Evolutionary conservation across 2,329 filamentous ascomycete genomes (phyloP).

Genomic region (Nigrospora oryzae): DNA sequence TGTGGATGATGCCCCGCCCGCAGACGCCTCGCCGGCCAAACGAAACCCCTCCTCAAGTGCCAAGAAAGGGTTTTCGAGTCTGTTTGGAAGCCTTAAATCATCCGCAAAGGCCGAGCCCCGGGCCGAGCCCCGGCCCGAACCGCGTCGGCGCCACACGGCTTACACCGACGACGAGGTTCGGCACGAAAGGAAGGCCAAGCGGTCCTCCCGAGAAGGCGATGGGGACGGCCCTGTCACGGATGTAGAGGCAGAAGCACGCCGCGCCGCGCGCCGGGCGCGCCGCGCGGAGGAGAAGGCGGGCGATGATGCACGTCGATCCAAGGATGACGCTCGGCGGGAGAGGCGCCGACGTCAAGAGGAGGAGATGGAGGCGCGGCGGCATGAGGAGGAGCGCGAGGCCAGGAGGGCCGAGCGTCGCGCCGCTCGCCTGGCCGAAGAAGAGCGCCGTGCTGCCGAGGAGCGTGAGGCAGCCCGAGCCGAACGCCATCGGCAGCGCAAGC

Average conservation of each 20-base stretch:
- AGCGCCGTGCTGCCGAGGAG: constrained; percentile 39
- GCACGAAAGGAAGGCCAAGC: constrained; percentile 25
- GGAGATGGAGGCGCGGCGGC: constrained; percentile 42
- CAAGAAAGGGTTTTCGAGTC: constrained; percentile 51
- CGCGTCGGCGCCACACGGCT: constrained; percentile 41
- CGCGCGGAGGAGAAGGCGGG: constrained; percentile 43
- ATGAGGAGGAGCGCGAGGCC: constrained; percentile 48
- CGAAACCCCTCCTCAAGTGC: constrained; percentile 55
- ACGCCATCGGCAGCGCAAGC: constrained; percentile 25
- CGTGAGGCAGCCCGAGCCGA: constrained; percentile 28
- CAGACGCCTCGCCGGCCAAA: constrained; percentile 44
- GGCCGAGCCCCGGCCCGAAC: constrained; percentile 31
- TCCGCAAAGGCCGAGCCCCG: constrained; percentile 32
- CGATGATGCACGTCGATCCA: constrained; percentile 46
- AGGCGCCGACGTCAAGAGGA: constrained; percentile 47
- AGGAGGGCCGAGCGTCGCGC: constrained; percentile 46
- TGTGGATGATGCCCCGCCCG: constrained; percentile 41
- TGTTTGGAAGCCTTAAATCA: constrained; percentile 52
- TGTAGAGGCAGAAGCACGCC: constrained; percentile 51
- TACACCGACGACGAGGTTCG: constrained; percentile 40
- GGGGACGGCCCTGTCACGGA: constrained; percentile 43
- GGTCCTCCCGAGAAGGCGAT: constrained; percentile 32
- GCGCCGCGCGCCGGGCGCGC: constrained; percentile 52
- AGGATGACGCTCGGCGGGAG: constrained; percentile 49
- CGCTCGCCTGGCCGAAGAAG: constrained; percentile 39